phyloP scores from a whole-genome alignment of 1,139 yeast species.

The Wickerhamomyces sp. region DNA sequence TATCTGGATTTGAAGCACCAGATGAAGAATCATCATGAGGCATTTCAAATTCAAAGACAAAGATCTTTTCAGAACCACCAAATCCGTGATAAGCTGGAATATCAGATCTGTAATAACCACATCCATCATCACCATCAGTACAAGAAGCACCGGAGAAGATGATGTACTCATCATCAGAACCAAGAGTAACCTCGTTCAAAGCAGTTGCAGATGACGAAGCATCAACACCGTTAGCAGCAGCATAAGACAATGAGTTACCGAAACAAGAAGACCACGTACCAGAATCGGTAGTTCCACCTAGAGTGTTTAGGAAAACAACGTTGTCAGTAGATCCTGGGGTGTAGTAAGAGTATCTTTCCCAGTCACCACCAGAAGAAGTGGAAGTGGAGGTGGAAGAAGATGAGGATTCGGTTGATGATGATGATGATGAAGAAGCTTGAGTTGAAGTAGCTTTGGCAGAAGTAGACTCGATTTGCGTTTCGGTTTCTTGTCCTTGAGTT shows the following conservation, averaged over 20 bases:
- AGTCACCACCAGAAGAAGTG: slow-evolving; percentile 44
- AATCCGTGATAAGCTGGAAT: slow-evolving; percentile 94
- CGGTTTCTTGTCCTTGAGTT: too few relatives aligned
- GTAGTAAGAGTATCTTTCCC: slow-evolving; percentile 77
- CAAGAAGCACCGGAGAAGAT: slow-evolving; percentile 72
- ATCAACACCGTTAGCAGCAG: slow-evolving; percentile 65
- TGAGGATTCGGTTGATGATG: slow-evolving; percentile 29
- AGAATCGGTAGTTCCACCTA: slow-evolving; percentile 68
- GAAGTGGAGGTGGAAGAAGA: slow-evolving; percentile 29
- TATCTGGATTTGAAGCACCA: slow-evolving; percentile 53
- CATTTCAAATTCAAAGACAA: slow-evolving; percentile 87
- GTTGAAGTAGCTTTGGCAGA: slow-evolving; percentile 27
- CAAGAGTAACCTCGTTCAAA: slow-evolving; percentile 56
- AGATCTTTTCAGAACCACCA: slow-evolving; percentile 72
- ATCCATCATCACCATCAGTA: slow-evolving; percentile 44
- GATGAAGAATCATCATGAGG: slow-evolving; percentile 56
- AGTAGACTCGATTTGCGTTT: slow-evolving; percentile 14
- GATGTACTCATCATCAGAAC: slow-evolving; percentile 70
- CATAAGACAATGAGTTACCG: slow-evolving; percentile 84
- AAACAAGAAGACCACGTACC: slow-evolving; percentile 82
- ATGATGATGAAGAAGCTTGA: slow-evolving; percentile 24
- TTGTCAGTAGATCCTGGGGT: slow-evolving; percentile 59
- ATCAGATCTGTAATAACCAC: slow-evolving; percentile 84
- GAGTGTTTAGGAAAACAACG: slow-evolving; percentile 76
- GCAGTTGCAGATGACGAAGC: slow-evolving; percentile 59